These are phyloP conservation scores for Solanum etuberosum DNA, from an alignment of 257 asterid species.

Conservation along the genomic window DNA sequence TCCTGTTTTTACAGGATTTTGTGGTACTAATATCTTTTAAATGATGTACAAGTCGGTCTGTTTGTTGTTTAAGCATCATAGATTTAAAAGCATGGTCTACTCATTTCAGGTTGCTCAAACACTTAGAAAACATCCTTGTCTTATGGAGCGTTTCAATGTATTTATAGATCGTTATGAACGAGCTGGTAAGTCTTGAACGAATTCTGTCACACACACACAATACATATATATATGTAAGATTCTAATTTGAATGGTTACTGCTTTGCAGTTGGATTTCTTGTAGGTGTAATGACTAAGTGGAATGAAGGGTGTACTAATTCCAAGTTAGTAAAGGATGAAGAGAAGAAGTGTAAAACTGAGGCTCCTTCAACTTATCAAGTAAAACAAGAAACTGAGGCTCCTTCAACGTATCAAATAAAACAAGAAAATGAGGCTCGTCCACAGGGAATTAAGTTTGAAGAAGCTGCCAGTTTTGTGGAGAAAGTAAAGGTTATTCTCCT, in stretches of 20 bases:
- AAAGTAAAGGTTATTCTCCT: not conserved
- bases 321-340: slow-evolving; percentile 45
- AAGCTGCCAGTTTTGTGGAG: not conserved
- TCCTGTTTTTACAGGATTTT: not conserved
- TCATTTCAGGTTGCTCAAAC: slow-evolving; percentile 57
- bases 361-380: not conserved
- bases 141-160: slow-evolving; percentile 76
- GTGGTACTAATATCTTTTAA: not conserved
- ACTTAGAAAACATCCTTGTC: slow-evolving; percentile 83
- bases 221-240: not conserved
- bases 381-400: not conserved
- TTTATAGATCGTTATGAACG: slow-evolving; percentile 79
- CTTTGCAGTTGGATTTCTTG: slow-evolving; percentile 78
- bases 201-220: not conserved
- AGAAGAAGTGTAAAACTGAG: slow-evolving; percentile 13
- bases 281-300: slow-evolving; percentile 85
- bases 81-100: not conserved
- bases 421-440: not conserved
- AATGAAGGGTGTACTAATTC: slow-evolving; percentile 57
- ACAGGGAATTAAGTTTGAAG: not conserved
- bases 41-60: not conserved
- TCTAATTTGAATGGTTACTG: not conserved
- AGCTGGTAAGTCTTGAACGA: slow-evolving; percentile 42
- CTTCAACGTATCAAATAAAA: not conserved
- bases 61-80: not conserved